Conservation (phyloP, 2,329 filamentous ascomycete species). For the Penicillium sp. region DNA sequence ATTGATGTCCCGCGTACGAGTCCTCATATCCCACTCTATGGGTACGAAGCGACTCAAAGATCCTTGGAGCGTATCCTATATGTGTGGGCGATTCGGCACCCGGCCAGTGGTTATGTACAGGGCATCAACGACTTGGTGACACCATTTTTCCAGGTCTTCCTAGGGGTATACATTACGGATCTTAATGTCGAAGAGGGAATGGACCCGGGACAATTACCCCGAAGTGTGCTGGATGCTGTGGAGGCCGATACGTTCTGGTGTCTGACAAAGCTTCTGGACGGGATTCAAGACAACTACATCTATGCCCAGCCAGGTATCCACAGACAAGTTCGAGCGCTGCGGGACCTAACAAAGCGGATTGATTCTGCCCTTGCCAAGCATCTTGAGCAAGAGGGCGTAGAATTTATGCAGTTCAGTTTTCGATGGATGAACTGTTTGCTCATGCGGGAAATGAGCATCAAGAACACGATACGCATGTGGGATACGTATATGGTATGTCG, state of each 20-base stretch:
- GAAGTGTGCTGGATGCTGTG: conserved; percentile 88
- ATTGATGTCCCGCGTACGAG: conserved; percentile 97
- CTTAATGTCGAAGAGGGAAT: conserved; percentile 89
- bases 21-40: conserved; percentile 90
- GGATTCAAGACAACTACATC: conserved; percentile 99
- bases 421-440: conserved; percentile 99
- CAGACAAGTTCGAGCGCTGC: conserved; percentile 82
- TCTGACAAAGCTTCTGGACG: conserved; percentile 94
- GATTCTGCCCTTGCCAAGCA: conserved; percentile 83
- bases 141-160: conserved; percentile 96
- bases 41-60: conserved; percentile 92
- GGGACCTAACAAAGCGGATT: conserved; percentile 88
- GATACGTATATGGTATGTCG: conserved; percentile 86
- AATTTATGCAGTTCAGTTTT: conserved; percentile 99
- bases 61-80: conserved; percentile 94
- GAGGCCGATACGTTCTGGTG: conserved; percentile 99
- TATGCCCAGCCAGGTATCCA: conserved; percentile 97
- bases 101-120: conserved; percentile 95
- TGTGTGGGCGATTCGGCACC: conserved; percentile 96
- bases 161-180: conserved; percentile 93
- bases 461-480: conserved; percentile 98
- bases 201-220: conserved; percentile 93
- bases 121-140: conserved; percentile 98
- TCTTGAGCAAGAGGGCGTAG: conserved; percentile 84
- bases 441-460: conserved; percentile 96